phyloP scores from a whole-genome alignment of 768 basidiomycete genomes.

The Serendipita indica region DNA sequence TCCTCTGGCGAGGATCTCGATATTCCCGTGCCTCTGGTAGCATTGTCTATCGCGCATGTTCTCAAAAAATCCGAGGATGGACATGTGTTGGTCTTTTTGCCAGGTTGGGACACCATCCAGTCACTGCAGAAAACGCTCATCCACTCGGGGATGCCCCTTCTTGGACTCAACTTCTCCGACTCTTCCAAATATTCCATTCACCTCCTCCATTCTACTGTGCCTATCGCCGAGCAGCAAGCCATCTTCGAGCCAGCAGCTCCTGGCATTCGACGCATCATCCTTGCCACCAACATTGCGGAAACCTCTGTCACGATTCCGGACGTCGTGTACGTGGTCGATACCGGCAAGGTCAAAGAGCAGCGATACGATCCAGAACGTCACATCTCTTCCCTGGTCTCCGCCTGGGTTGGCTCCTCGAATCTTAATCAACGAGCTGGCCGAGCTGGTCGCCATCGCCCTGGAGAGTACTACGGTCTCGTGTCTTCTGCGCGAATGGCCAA shows the following conservation, averaged over 20 bases:
- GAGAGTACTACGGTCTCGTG: slow-evolving; percentile 81
- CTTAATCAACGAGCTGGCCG: slow-evolving; percentile 84
- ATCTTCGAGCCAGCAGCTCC: slow-evolving; percentile 70
- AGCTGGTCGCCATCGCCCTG: slow-evolving; percentile 79
- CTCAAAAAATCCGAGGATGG: slow-evolving; percentile 60
- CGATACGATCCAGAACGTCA: slow-evolving; percentile 78
- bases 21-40: slow-evolving; percentile 66
- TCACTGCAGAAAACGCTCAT: slow-evolving; percentile 51
- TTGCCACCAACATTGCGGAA: slow-evolving; percentile 92
- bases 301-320: slow-evolving; percentile 92
- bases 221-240: slow-evolving; percentile 73
- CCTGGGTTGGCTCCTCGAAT: slow-evolving; percentile 85
- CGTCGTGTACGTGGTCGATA: slow-evolving; percentile 87
- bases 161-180: slow-evolving; percentile 50
- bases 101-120: slow-evolving; percentile 87
- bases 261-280: slow-evolving; percentile 74
- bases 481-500: slow-evolving; percentile 42
- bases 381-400: slow-evolving; percentile 76
- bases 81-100: slow-evolving; percentile 79
- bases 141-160: slow-evolving; percentile 29
- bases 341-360: slow-evolving; percentile 76
- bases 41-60: slow-evolving; percentile 66
- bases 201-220: slow-evolving; percentile 77
- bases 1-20: slow-evolving; percentile 41
- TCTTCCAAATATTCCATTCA: slow-evolving; percentile 50